A percentile compares a stretch with the other conserved stretches of the same genome.
phyloP scores from a whole-genome alignment of 352 stramenopile species.

The Elongisporangium prolatum region DNA sequence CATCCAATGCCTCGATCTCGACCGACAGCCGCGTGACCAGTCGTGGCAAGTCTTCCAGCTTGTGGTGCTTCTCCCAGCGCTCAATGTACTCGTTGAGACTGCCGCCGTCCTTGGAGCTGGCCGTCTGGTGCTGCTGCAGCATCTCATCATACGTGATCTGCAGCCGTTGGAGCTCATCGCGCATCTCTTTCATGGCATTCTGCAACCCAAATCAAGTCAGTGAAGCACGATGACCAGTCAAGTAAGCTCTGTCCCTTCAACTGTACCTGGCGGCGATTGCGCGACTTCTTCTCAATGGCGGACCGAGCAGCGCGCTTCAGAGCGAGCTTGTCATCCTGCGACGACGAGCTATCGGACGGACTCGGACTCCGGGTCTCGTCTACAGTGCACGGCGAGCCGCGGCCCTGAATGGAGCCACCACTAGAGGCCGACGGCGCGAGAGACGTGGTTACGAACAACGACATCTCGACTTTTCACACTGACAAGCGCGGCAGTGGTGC shows the following conservation, averaged over 20 bases:
- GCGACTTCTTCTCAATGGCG: conserved; percentile 60
- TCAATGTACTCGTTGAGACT: conserved; percentile 5
- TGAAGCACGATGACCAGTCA: background rate
- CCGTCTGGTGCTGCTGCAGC: conserved; percentile 14
- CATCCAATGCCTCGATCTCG: conserved; percentile 26
- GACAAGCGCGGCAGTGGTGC: background rate
- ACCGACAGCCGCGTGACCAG: conserved; percentile 30
- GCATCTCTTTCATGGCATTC: conserved; percentile 28
- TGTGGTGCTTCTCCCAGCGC: conserved; percentile 6
- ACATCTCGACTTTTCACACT: background rate
- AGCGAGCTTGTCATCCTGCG: background rate
- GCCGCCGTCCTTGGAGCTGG: conserved; percentile 12
- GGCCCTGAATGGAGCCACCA: background rate
- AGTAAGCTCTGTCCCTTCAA: background rate
- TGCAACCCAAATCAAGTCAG: background rate
- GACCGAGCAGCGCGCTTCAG: conserved; percentile 33
- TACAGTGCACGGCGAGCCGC: background rate
- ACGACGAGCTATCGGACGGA: background rate
- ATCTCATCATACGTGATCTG: conserved; percentile 37
- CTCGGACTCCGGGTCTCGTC: background rate
- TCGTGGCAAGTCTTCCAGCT: conserved; percentile 4
- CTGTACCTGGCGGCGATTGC: conserved; percentile 21
- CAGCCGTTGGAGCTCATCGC: conserved; percentile 42
- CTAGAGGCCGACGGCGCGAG: background rate
- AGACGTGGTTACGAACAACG: background rate